phyloP scores from a whole-genome alignment of 352 stramenopile genomes.

The Pythium plurisporium region DNA sequence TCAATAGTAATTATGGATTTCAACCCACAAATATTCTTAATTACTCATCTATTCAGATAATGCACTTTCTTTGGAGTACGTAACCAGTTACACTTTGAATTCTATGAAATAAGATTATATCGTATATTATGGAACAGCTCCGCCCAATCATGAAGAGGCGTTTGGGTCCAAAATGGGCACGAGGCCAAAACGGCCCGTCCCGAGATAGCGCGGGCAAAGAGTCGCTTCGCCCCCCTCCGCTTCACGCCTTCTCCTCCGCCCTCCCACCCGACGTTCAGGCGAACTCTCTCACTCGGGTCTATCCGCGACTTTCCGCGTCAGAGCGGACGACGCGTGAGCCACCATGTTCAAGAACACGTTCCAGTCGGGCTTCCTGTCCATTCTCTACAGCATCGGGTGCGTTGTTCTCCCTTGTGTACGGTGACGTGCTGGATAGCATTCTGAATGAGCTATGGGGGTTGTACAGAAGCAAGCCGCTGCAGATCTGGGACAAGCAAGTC shows the following conservation, averaged over 20 bases:
- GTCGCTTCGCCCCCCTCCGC: too few relatives aligned
- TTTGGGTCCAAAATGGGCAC: too few relatives aligned
- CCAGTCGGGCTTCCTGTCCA: conserved; percentile 97
- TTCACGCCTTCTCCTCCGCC: too few relatives aligned
- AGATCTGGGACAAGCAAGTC: conserved; percentile 98
- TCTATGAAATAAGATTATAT: not conserved
- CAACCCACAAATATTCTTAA: not conserved
- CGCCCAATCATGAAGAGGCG: too few relatives aligned
- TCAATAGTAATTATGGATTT: not conserved
- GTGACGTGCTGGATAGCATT: too few relatives aligned
- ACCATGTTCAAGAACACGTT: conserved; percentile 98
- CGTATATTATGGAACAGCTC: too few relatives aligned
- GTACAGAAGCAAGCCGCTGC: conserved; percentile 93
- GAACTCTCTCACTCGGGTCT: too few relatives aligned
- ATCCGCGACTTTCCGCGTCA: not conserved
- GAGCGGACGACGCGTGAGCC: not conserved
- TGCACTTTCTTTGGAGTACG: not conserved
- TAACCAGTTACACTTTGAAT: not conserved
- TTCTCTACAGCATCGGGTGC: conserved; percentile 96
- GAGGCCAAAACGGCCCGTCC: too few relatives aligned
- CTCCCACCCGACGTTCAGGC: too few relatives aligned
- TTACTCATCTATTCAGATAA: not conserved
- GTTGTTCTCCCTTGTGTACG: not conserved
- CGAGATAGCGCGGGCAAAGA: too few relatives aligned
- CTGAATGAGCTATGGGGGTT: not conserved